A percentile compares a stretch with the other conserved stretches of the same genome.
phyloP scores from a whole-genome alignment of 2,329 filamentous ascomycete species.

The Coniochaeta hoffmannii region DNA sequence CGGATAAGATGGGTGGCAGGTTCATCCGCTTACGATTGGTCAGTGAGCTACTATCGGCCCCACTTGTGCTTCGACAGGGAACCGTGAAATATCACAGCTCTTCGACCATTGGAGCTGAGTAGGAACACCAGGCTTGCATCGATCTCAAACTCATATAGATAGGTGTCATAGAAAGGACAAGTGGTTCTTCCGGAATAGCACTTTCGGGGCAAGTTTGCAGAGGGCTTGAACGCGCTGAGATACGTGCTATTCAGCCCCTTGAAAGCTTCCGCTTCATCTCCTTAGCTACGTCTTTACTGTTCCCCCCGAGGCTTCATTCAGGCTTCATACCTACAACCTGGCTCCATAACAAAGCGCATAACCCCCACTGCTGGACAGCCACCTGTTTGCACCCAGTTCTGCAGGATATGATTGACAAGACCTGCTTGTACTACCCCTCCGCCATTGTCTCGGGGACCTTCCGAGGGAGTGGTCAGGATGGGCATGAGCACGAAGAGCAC shows the following conservation, averaged over 20 bases:
- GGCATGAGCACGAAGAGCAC: conserved; percentile 34
- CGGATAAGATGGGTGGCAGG: neutral
- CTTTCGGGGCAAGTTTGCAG: too few relatives aligned
- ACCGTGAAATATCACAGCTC: too few relatives aligned
- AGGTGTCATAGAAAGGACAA: too few relatives aligned
- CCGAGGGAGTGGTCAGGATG: conserved; percentile 29
- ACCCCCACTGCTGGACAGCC: conserved; percentile 34
- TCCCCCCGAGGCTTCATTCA: conserved; percentile 23
- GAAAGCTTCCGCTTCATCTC: too few relatives aligned
- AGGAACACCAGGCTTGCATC: too few relatives aligned
- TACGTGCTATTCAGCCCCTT: too few relatives aligned
- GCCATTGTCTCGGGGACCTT: conserved; percentile 8
- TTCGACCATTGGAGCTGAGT: too few relatives aligned
- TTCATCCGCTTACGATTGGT: neutral
- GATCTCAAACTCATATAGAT: too few relatives aligned
- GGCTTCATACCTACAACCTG: conserved; percentile 26
- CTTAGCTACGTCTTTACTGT: too few relatives aligned
- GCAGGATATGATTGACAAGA: conserved; percentile 33
- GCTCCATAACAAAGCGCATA: conserved; percentile 23
- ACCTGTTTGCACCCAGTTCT: conserved; percentile 30
- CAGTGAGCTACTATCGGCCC: neutral
- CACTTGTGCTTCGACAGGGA: neutral
- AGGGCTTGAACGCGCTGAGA: too few relatives aligned
- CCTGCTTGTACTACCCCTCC: conserved; percentile 20
- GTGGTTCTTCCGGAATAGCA: too few relatives aligned